Evolutionary conservation across 2,329 filamentous ascomycete species (phyloP).

Genomic region (Colletotrichum sansevieriae): DNA sequence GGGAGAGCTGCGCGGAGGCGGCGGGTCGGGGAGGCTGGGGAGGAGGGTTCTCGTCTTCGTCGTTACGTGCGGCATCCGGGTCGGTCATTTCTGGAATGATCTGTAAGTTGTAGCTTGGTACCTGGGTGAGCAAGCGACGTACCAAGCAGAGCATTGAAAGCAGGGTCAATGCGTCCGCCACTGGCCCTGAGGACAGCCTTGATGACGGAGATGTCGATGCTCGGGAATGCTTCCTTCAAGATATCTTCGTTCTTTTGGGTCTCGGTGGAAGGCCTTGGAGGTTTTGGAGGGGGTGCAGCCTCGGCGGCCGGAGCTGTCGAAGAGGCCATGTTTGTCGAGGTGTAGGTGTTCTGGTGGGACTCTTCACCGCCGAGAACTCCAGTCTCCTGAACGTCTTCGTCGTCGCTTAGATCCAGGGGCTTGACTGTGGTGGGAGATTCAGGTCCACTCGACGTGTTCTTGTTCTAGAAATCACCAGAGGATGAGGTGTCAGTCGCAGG

Average conservation of each 20-base stretch:
- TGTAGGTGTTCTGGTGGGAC: conserved; percentile 45
- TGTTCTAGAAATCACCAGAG: conserved; percentile 53
- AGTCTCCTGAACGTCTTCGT: conserved; percentile 76
- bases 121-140: conserved; percentile 47
- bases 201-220: conserved; percentile 82
- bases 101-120: conserved; percentile 26
- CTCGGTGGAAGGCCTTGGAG: conserved; percentile 84
- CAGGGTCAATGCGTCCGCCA: conserved; percentile 87
- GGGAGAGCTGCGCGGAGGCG: conserved; percentile 73
- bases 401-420: conserved; percentile 74
- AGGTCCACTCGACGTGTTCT: conserved; percentile 60
- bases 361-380: conserved; percentile 61
- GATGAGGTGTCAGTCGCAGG: conserved; percentile 36
- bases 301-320: conserved; percentile 51
- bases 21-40: conserved; percentile 84
- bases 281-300: conserved; percentile 75
- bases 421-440: conserved; percentile 76
- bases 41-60: conserved; percentile 74
- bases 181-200: conserved; percentile 91
- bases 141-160: conserved; percentile 95
- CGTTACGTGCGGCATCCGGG: conserved; percentile 73
- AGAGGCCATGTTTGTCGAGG: conserved; percentile 50
- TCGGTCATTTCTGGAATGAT: conserved; percentile 77
- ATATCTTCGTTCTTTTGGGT: conserved; percentile 88
- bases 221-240: conserved; percentile 93